These are phyloP conservation scores for Vanrija sp. DNA, from an alignment of 1,284 basidiomycete genomes.

Conservation along the genomic window DNA sequence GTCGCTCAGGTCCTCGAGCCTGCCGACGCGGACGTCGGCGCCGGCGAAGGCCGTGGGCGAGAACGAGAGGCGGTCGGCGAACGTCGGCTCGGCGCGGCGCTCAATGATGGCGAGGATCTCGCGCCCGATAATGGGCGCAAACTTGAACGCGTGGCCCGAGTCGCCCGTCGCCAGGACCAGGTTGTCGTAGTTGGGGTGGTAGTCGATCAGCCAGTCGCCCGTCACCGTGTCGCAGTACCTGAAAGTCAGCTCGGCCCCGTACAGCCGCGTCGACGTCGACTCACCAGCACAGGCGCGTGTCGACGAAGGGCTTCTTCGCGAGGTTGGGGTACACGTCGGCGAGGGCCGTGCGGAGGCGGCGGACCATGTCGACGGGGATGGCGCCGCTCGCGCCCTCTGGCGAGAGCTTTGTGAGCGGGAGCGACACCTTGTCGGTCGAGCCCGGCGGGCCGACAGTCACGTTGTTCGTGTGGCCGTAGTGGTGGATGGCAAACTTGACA, in stretches of 20 bases:
- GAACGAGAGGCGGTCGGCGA: conserved; percentile 56
- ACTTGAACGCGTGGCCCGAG: conserved; percentile 57
- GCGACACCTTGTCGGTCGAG: conserved; percentile 29
- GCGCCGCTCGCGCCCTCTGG: conserved; percentile 40
- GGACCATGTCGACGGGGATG: conserved; percentile 39
- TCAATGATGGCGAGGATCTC: conserved; percentile 69
- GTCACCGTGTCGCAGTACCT: conserved; percentile 51
- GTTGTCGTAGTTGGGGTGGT: conserved; percentile 45
- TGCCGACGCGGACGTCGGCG: conserved; percentile 38
- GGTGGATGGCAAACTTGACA: conserved; percentile 53
- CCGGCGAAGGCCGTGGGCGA: conserved; percentile 18
- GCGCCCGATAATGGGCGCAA: conserved; percentile 74
- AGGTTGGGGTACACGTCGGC: conserved; percentile 41
- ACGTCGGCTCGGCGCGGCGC: conserved; percentile 51
- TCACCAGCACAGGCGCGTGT: conserved; percentile 44
- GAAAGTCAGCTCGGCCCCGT: conserved; percentile 2
- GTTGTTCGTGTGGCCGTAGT: conserved; percentile 38
- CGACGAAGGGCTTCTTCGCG: conserved; percentile 43
- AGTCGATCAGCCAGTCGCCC: conserved; percentile 53
- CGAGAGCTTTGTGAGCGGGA: conserved; percentile 45
- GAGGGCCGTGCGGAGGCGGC: conserved; percentile 30
- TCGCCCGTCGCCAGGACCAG: conserved; percentile 52
- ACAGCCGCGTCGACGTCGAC: neutral
- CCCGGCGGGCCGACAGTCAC: conserved; percentile 24
- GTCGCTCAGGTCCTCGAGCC: conserved; percentile 22